A percentile compares a stretch with the other conserved stretches of the same genome.
phyloP scores from a whole-genome alignment of 106 monocot genomes.

The Dendrobium catenatum region DNA sequence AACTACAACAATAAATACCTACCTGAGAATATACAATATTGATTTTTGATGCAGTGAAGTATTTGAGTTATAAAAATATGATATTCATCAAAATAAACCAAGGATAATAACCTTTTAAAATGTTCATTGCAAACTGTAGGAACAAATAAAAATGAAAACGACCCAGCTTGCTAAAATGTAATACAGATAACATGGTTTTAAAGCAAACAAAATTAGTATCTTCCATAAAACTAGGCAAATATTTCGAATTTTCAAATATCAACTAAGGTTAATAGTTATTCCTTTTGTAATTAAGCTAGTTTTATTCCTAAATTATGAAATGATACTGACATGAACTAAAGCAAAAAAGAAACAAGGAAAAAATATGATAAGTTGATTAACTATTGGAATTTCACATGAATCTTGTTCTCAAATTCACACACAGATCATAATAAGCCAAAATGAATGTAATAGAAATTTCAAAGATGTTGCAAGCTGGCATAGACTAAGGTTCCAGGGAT shows the following conservation, averaged over 20 bases:
- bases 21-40: background rate
- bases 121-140: background rate
- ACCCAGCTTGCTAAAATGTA: background rate
- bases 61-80: background rate
- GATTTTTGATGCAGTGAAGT: background rate
- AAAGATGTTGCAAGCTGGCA: background rate
- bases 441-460: no score
- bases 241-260: background rate
- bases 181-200: background rate
- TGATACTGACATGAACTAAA: background rate
- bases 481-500: background rate
- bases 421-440: no score
- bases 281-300: background rate
- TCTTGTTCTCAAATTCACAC: background rate
- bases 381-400: background rate
- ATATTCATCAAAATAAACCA: slow-evolving; percentile 1
- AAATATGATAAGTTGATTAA: background rate
- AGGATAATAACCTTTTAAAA: background rate
- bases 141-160: background rate
- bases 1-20: slow-evolving; percentile 39
- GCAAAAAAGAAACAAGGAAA: background rate
- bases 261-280: background rate
- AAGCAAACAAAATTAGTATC: background rate
- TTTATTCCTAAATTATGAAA: background rate
- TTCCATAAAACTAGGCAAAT: background rate